Conservation (phyloP, 257 asterid species). For the Handroanthus guayacan region DNA sequence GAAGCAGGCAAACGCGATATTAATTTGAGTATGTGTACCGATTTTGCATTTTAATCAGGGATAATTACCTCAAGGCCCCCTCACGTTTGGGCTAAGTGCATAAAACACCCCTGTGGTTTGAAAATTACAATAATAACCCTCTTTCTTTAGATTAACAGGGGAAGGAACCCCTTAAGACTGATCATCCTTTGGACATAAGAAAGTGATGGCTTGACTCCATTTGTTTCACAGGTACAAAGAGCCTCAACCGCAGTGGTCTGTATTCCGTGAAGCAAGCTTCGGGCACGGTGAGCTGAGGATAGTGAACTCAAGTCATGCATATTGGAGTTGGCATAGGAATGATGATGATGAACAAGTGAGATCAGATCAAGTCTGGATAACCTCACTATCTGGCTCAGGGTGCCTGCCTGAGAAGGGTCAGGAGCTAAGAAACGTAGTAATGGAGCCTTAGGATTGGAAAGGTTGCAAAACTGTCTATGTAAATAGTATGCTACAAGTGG, state of each 20-base stretch:
- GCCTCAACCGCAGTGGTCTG: slow-evolving; percentile 85
- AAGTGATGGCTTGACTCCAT: not conserved
- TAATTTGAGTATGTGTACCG: too few relatives aligned
- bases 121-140: too few relatives aligned
- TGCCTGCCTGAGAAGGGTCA: slow-evolving; percentile 50
- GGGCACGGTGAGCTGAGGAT: slow-evolving; percentile 90
- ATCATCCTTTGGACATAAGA: not conserved
- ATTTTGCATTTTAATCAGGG: too few relatives aligned
- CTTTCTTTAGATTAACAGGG: too few relatives aligned
- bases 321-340: slow-evolving; percentile 97
- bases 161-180: too few relatives aligned
- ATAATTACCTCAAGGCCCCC: too few relatives aligned
- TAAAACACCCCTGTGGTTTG: too few relatives aligned
- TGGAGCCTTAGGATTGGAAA: slow-evolving; percentile 36
- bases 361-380: slow-evolving; percentile 78
- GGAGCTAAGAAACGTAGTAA: slow-evolving; percentile 47
- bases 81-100: too few relatives aligned
- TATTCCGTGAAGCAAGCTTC: slow-evolving; percentile 93
- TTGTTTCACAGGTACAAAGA: slow-evolving; percentile 54
- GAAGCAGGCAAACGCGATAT: too few relatives aligned
- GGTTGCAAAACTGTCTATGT: not conserved
- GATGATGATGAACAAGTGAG: slow-evolving; percentile 81
- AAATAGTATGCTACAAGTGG: not conserved
- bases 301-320: slow-evolving; percentile 77
- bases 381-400: slow-evolving; percentile 60